Conservation (phyloP, 768 basidiomycete species). For the Pulveroboletus sp. region DNA sequence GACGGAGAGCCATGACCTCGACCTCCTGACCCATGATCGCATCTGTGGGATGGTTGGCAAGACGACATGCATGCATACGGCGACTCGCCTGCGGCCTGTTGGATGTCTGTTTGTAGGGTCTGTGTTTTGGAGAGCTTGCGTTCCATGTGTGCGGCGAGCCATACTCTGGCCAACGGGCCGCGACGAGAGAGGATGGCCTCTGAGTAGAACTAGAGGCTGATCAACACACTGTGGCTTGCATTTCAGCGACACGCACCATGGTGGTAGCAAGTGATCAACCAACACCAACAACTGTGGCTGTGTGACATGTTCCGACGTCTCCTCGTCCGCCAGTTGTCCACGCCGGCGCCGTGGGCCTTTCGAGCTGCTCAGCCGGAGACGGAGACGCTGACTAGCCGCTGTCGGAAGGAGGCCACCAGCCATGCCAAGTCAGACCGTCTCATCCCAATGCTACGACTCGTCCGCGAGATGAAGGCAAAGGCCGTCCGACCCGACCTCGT, state of each 20-base stretch:
- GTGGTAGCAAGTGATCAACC: constrained; percentile 16
- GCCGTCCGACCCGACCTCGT: constrained; percentile 50
- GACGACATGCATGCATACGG: neutral
- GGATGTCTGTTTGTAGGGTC: constrained; percentile 92
- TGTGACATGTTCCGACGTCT: constrained; percentile 15
- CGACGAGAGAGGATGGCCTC: constrained; percentile 92
- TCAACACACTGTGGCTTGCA: neutral
- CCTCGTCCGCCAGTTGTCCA: constrained; percentile 7
- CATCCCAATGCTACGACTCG: constrained; percentile 41
- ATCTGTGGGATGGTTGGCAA: constrained; percentile 39
- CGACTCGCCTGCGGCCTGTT: constrained; percentile 76
- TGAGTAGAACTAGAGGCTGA: constrained; percentile 72
- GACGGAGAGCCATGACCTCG: constrained; percentile 88
- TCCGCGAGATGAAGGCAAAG: constrained; percentile 56
- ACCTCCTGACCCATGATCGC: constrained; percentile 94
- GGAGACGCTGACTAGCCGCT: constrained; percentile 25
- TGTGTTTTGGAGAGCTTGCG: constrained; percentile 95
- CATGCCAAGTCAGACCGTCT: constrained; percentile 37
- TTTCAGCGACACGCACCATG: constrained; percentile 18
- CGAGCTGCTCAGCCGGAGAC: constrained; percentile 18
- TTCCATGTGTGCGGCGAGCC: constrained; percentile 99
- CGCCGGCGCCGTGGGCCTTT: constrained; percentile 20
- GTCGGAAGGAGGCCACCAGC: constrained; percentile 31
- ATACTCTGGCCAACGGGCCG: constrained; percentile 94
- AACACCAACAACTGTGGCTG: constrained; percentile 24